Base-by-base conservation (phyloP, 768 basidiomycete species). In the Termitomyces eurrhizus region DNA sequence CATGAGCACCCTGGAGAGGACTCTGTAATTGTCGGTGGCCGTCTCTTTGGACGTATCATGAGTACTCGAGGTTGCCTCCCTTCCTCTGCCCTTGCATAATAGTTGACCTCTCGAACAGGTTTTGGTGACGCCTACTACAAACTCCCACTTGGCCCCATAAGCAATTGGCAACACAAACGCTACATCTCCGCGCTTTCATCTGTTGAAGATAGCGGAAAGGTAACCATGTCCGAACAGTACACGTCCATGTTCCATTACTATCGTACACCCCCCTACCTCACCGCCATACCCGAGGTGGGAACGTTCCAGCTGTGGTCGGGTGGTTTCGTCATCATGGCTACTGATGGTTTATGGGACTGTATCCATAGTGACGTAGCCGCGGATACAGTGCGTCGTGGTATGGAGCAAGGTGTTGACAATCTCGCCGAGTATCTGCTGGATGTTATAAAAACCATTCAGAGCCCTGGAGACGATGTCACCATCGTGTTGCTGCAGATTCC, bases 201-300 rank as follows among this genome's bases (percentile, higher is more conserved):
- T 1, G 64, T 74, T 37, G 75, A 76, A 66, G 60, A 66, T n/a
- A 59, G 63, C 13, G 67, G 67, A 16, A 75, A 75, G 59, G 67
- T 76, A 3, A 66, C 74, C 9, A 71, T 78, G 69, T 75, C 68
- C 49, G 68, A 64, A 18, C 74, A 74, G 65, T 76, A 77, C 55
- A 62, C 68, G 0, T 63, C 69, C 24, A 67, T 74, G 59, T 78
- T 77, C 53, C 68, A 80, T 41, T 74, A 75, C 26, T 81, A 88
- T 65, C 83, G 80, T 69, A 83, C 83, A 1, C 84, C 84, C 3
- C 84, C 84, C 0, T 86, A 87, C 64, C 72, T 85, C 36, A 83
- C 80, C 18, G 80, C 84, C 1, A 70, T 73, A 33, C 85, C 84
- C 3, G 78, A 78, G 52, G 75, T 80, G n/a, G 78, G 77, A 3